Conservation (phyloP, 768 basidiomycete genomes). For the Ramaria sp. region DNA sequence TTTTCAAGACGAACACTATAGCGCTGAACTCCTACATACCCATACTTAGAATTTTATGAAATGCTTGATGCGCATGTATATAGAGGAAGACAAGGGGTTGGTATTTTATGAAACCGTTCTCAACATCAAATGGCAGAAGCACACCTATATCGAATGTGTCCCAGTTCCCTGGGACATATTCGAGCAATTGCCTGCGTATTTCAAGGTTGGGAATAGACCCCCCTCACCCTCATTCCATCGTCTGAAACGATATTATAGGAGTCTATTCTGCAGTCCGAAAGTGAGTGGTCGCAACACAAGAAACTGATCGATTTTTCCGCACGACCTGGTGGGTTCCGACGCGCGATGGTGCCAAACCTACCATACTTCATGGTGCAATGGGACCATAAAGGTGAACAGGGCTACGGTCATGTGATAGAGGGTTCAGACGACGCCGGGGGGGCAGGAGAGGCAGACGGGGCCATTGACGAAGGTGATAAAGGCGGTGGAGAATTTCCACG, state of each 20-base stretch:
- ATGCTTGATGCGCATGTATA: conserved; percentile 91
- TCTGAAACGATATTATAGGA: conserved; percentile 40
- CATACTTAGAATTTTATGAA: conserved; percentile 63
- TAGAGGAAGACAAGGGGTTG: conserved; percentile 87
- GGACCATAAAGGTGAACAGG: conserved; percentile 95
- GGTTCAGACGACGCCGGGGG: conserved; percentile 60
- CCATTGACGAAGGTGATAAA: conserved; percentile 76
- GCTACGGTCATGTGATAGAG: conserved; percentile 97
- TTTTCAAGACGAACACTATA: conserved; percentile 12
- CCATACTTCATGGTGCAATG: conserved; percentile 99
- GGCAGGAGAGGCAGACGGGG: conserved; percentile 52
- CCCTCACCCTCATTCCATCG: not conserved
- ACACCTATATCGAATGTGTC: conserved; percentile 89
- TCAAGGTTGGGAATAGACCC: conserved; percentile 48
- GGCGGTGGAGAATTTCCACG: conserved; percentile 87
- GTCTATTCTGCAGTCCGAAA: conserved; percentile 85
- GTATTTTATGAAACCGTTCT: conserved; percentile 94
- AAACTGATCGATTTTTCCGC: conserved; percentile 91
- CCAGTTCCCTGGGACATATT: conserved; percentile 86
- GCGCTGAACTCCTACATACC: conserved; percentile 37
- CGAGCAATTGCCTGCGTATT: conserved; percentile 84
- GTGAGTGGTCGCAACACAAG: conserved; percentile 98
- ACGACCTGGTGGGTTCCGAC: conserved; percentile 85
- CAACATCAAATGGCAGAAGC: conserved; percentile 75
- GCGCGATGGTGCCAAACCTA: conserved; percentile 91